Evolutionary conservation across 1,284 basidiomycete species (phyloP), one percentile per base, ranked within the genome.

Genomic region (Tylopilus orsonianus): DNA sequence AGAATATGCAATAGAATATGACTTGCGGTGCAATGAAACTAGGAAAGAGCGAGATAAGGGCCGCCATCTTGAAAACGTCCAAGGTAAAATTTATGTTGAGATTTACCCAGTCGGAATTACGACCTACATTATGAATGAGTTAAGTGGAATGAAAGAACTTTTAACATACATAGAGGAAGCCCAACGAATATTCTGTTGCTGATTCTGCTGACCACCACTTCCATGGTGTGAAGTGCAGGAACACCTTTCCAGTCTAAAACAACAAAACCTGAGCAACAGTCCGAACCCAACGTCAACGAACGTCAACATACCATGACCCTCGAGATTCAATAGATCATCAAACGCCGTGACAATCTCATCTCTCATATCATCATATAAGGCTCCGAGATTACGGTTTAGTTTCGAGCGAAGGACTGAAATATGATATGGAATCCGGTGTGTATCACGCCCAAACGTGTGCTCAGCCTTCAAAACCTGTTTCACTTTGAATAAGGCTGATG

Each of bases 161-260:
- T 12, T 5, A 18, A 49, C 65, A 4, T 47, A 73, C 72, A 74
- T 12, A 71, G 43, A 22, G 72, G 71, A 13, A 68, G 57, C 2
- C 73, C 73, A 24, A 74, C 69, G 43, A 75, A 71, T 12, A 66
- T 40, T 16, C 75, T 61, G 46, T 72, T 74, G 37, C 50, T 68
- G n/a, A 64, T 55, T 35, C 68, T 58, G 33, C 62, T 59, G 7
- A 73, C 52, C 1, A 73, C 56, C n/a, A 64, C 18, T 38, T 53
- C 57, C 8, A 62, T 22, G 10, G 49, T 48, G 1, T 41, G 33
- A 2, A 65, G 24, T 13, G 52, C 57, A 1, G 56, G 57, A 4
- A 68, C 19, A 9, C 45, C 48, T 26, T 55, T 60, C 70, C 69
- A 70, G 27, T 65, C 69, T 71, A n/a, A n/a, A n/a, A n/a, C n/a